Percentiles rank a stretch among this genome's conserved stretches.
Evolutionary conservation across 148 eudicot species (phyloP).

Genomic region (Salicornia ramosissima): DNA sequence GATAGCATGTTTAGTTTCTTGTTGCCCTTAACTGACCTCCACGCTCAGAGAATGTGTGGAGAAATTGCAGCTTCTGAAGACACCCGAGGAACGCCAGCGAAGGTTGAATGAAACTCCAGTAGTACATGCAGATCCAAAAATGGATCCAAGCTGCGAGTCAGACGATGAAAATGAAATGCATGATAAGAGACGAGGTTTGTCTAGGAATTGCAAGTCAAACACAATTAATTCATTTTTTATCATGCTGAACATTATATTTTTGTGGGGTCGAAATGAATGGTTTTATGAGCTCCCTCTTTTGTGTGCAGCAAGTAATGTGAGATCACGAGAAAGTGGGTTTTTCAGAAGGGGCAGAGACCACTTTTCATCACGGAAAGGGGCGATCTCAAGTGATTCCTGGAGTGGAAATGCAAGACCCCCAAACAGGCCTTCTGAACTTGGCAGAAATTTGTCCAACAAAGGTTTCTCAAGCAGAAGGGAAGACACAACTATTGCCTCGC

Average conservation of each 20-base stretch:
- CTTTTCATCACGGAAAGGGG: constrained; percentile 55
- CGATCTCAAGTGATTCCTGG: constrained; percentile 55
- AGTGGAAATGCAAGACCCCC: constrained; percentile 41
- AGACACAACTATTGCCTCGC: constrained; percentile 35
- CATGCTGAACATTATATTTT: not conserved
- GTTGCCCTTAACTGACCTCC: constrained; percentile 54
- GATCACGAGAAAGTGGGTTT: constrained; percentile 44
- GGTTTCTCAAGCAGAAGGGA: constrained; percentile 41
- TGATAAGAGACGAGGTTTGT: constrained; percentile 56
- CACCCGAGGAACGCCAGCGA: constrained; percentile 90
- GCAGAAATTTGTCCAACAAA: constrained; percentile 40
- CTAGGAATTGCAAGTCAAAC: constrained; percentile 1
- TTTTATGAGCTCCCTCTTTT: not conserved
- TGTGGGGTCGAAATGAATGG: not conserved
- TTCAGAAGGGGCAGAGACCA: constrained; percentile 57
- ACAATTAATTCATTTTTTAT: constrained; percentile 2
- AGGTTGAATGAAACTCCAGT: constrained; percentile 84
- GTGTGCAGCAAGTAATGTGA: constrained; percentile 44
- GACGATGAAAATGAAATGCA: constrained; percentile 65
- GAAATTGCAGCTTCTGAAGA: constrained; percentile 81
- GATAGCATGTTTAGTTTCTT: constrained; percentile 3
- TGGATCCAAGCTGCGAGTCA: constrained; percentile 88
- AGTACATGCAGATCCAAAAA: constrained; percentile 89
- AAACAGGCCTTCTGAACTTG: constrained; percentile 47
- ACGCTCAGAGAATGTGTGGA: constrained; percentile 98